A percentile compares a stretch with the other conserved stretches of the same genome.
phyloP scores from a whole-genome alignment of 352 stramenopile species.

The Phytophthora colocasiae region DNA sequence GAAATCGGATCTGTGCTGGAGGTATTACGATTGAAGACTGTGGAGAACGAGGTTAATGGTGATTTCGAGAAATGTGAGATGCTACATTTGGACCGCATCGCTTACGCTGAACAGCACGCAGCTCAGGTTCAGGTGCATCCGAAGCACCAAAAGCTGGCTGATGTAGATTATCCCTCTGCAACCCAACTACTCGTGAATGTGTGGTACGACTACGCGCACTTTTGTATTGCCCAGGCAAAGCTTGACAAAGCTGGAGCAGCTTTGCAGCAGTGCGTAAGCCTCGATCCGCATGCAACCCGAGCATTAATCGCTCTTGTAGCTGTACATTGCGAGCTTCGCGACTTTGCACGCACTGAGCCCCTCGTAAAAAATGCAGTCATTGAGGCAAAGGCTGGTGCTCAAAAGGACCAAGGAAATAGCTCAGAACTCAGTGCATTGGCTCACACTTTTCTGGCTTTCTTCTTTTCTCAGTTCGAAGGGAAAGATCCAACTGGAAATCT shows the following conservation, averaged over 20 bases:
- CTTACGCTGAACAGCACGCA: constrained; percentile 55
- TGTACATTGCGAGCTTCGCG: constrained; percentile 65
- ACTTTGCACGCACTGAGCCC: constrained; percentile 51
- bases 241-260: constrained; percentile 63
- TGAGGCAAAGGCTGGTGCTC: constrained; percentile 17
- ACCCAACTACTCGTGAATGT: constrained; percentile 35
- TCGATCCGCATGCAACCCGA: constrained; percentile 48
- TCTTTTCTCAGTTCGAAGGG: constrained; percentile 50
- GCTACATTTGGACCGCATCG: constrained; percentile 72
- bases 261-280: constrained; percentile 64
- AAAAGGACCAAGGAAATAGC: constrained; percentile 1
- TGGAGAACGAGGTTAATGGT: constrained; percentile 78
- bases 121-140: constrained; percentile 11
- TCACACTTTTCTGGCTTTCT: constrained; percentile 71
- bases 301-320: constrained; percentile 60
- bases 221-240: constrained; percentile 54
- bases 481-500: constrained; percentile 69
- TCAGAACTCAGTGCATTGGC: constrained; percentile 40
- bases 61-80: constrained; percentile 70
- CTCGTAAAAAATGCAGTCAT: constrained; percentile 56
- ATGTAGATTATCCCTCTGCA: constrained; percentile 11
- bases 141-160: constrained; percentile 9
- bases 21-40: constrained; percentile 53
- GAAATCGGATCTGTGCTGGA: constrained; percentile 40
- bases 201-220: constrained; percentile 76